Base-by-base conservation (phyloP, 2,329 filamentous ascomycete genomes). In the Fusarium fracticaudum region DNA sequence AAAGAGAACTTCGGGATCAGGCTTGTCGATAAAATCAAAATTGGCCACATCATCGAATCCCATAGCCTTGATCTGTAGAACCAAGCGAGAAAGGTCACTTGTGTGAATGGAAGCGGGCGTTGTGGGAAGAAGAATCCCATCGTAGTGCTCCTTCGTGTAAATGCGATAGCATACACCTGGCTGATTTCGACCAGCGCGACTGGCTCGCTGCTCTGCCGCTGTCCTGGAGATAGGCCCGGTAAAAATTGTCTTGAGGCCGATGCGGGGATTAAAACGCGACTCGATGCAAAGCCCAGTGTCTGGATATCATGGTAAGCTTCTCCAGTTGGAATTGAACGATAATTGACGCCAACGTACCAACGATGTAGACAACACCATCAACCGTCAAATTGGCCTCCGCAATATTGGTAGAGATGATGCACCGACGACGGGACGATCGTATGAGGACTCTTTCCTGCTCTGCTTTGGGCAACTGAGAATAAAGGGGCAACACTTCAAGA, bases 1-100 rank as follows among this genome's bases (percentile, higher is more conserved):
- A 15, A 99, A 86, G 80, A 98, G 98, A 0, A 98, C 87, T 80
- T 98, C 96, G 83, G 98, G 96, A 10, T 99, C 86, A 0, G 96
- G 96, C 1, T 95, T 95, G 78, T 98, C 96, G 95, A 99, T 98
- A 79, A 98, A 98, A 83, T 98, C 96, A 78, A 98, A 99, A 79
- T 97, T 94, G 18, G 98, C 87, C 4, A 99, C 86, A 80, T 98
- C 96, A 80, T 98, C 98, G 83, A 99, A 98, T 8, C 96, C 96
- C 94, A 98, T 98, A 1, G 96, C 96, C 82, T 99, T 99, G 59
- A 99, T 89, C 93, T 98, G 97, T 54, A 99, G 88, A 81, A 99
- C 98, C 0, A 95, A 97, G 76, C 93, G 91, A 0, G 94, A 93
- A 59, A 99, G 81, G 78, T 98, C 98, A 80, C 97, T 94, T 3